These are phyloP conservation scores for Rauvolfia tetraphylla DNA, from an alignment of 257 asterid genomes.

Conservation along the genomic window DNA sequence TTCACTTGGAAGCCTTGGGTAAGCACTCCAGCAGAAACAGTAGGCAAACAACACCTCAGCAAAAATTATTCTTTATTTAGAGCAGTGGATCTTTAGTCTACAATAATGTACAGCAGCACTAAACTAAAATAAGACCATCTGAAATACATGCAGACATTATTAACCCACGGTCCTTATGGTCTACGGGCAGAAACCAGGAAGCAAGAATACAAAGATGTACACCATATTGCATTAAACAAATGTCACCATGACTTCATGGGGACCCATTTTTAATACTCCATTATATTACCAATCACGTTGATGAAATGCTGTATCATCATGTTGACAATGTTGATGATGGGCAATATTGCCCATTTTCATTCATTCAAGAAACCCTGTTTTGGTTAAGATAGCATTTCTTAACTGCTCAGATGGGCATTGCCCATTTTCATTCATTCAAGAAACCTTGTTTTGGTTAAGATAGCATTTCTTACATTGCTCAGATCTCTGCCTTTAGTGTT, in stretches of 20 bases:
- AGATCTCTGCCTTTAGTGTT: conserved; percentile 70
- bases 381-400: too few species aligned
- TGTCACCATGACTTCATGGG: too few species aligned
- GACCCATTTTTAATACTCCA: too few species aligned
- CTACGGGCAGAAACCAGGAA: not conserved
- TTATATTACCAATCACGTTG: too few species aligned
- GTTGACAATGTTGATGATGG: not conserved
- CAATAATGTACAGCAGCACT: not conserved
- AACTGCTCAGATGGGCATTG: too few species aligned
- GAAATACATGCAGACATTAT: not conserved
- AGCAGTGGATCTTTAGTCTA: not conserved
- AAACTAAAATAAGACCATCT: not conserved
- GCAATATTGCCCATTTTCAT: too few species aligned
- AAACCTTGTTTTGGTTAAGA: conserved; percentile 62
- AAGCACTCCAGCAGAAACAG: too few species aligned
- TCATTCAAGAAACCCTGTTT: too few species aligned
- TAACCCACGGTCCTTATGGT: not conserved
- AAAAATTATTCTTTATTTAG: not conserved
- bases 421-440: conserved; percentile 50
- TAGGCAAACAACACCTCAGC: too few species aligned
- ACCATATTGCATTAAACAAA: too few species aligned
- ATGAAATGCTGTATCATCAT: conserved; percentile 2
- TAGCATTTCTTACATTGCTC: conserved; percentile 55
- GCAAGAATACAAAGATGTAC: conserved; percentile 9
- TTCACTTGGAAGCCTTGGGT: too few species aligned